Base-by-base conservation (phyloP, 2,329 filamentous ascomycete species). In the Pseudogymnoascus sp. region DNA sequence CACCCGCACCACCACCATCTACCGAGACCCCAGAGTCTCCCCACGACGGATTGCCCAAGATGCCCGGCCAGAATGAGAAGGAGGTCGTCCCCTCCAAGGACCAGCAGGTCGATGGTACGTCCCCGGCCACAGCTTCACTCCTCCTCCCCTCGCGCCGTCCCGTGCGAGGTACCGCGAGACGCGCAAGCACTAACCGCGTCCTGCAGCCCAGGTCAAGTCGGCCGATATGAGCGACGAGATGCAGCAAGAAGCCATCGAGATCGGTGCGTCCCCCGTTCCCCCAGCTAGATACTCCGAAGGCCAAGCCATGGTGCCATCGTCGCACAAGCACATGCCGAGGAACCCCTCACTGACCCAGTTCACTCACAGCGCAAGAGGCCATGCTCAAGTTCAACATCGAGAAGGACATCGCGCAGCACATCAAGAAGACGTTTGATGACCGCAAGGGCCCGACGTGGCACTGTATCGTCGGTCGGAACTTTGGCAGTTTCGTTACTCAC, bases 141-240 rank as follows among this genome's bases (percentile, higher is more conserved):
- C 24, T 24, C 15, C 29, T 62, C 62, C 59, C n/a, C 58, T 62
- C 60, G 44, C 44, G 17, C 15, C 33, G 35, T 21, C 63, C 47
- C 31, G 10, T 39, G 40, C 40, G 13, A 36, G 35, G 31, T 58
- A 61, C 41, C 44, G 5, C 13, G 13, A 37, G n/a, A 54, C 26
- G 44, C 26, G 44, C 44, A 54, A 9, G 10, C n/a, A 54, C 44
- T 54, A 54, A 54, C 44, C 26, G 2, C 35, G 60, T 40, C 15
- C 54, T 35, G 54, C 59, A 99, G 94, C 91, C 66, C 92, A 96
- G 78, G 87, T 99, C 77, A 99, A 99, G 81, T 96, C 92, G 69
- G 93, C 91, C 63, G 94, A 99, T 74, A 99, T 99, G 94, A 93
- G 88, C 71, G 93, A 97, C 63, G 92, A 97, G 71, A 96, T 99